These are phyloP conservation scores for Orbilia brochopaga DNA, from an alignment of 2,329 filamentous ascomycete genomes.

Conservation along the genomic window DNA sequence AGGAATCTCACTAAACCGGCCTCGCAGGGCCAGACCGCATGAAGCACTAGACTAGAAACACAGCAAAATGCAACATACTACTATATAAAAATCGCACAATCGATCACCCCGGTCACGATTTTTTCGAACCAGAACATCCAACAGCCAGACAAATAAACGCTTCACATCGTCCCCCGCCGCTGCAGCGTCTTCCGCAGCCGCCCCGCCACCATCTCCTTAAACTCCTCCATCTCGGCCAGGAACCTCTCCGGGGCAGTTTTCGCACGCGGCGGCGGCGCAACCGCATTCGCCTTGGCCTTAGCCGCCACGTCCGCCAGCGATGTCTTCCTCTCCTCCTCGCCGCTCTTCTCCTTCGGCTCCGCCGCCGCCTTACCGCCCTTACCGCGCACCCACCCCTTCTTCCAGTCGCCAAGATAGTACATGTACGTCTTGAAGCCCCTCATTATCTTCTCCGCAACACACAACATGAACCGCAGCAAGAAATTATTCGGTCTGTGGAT, in stretches of 20 bases:
- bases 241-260: background rate
- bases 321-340: background rate
- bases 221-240: constrained; percentile 39
- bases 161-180: constrained; percentile 3
- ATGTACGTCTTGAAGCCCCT: constrained; percentile 38
- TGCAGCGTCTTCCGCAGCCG: constrained; percentile 17
- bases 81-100: too few relatives aligned
- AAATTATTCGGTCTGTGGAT: constrained; percentile 34
- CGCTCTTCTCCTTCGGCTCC: constrained; percentile 5
- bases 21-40: too few relatives aligned
- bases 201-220: constrained; percentile 29
- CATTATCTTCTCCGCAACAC: constrained; percentile 30
- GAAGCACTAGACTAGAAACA: too few relatives aligned
- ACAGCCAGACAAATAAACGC: too few relatives aligned
- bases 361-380: constrained; percentile 23
- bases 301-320: constrained; percentile 2
- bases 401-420: constrained; percentile 46
- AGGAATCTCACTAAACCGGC: background rate
- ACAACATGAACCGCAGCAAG: constrained; percentile 33
- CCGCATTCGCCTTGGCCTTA: background rate
- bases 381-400: constrained; percentile 32
- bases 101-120: too few relatives aligned
- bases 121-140: background rate
- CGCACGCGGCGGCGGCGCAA: background rate
- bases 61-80: too few relatives aligned